A percentile compares a stretch with the other conserved stretches of the same genome.
Conservation (phyloP, 371 early-diverging fungal genomes). For the Apophysomyces trapeziformis region DNA sequence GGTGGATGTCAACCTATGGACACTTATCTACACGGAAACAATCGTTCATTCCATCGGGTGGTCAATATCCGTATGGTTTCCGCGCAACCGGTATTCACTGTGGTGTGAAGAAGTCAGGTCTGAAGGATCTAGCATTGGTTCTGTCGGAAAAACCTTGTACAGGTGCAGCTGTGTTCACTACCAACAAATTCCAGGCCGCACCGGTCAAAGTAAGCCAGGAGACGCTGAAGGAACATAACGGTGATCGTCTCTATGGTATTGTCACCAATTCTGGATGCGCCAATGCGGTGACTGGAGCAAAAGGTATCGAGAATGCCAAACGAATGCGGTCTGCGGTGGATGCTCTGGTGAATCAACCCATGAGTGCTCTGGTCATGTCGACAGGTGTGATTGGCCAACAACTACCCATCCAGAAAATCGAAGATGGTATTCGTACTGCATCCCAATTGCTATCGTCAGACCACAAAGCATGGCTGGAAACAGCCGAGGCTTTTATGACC, state of each 20-base stretch:
- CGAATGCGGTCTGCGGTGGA: constrained; percentile 70
- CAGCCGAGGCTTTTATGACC: constrained; percentile 93
- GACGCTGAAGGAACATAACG: constrained; percentile 57
- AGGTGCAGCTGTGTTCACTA: constrained; percentile 91
- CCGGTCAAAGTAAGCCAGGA: constrained; percentile 81
- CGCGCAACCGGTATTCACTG: constrained; percentile 77
- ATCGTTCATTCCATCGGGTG: constrained; percentile 51
- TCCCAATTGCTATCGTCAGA: constrained; percentile 50
- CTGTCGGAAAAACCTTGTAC: constrained; percentile 75
- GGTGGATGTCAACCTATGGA: constrained; percentile 20
- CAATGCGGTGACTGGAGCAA: constrained; percentile 92
- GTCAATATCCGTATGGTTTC: constrained; percentile 83
- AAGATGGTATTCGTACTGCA: constrained; percentile 66
- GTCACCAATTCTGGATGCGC: constrained; percentile 95
- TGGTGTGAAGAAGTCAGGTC: constrained; percentile 74
- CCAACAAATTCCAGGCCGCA: constrained; percentile 91
- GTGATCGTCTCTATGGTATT: constrained; percentile 64
- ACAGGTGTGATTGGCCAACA: constrained; percentile 97
- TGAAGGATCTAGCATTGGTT: constrained; percentile 83
- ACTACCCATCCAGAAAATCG: constrained; percentile 84
- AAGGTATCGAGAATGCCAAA: constrained; percentile 82
- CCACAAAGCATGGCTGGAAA: constrained; percentile 78
- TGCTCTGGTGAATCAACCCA: constrained; percentile 40
- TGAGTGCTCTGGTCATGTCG: constrained; percentile 84
- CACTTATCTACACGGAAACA: constrained; percentile 47